phyloP scores from a whole-genome alignment of 1,284 basidiomycete genomes.

The Anthracocystis panici-leucophaei region DNA sequence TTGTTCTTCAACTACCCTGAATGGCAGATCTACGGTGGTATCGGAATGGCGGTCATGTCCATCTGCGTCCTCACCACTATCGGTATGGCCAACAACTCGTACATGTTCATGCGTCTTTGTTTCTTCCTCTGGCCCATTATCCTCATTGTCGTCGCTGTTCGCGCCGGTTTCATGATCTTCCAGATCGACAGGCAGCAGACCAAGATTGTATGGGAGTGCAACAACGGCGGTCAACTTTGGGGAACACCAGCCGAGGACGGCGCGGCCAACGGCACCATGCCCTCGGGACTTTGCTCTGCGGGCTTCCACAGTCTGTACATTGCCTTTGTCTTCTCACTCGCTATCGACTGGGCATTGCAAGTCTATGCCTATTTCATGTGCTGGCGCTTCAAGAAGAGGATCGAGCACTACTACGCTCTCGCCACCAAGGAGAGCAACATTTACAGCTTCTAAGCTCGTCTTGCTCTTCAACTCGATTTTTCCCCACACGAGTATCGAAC shows the following conservation, averaged over 20 bases:
- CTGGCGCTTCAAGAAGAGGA: conserved; percentile 66
- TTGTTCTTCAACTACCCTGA: conserved; percentile 80
- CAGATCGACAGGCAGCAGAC: conserved; percentile 62
- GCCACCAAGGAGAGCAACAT: conserved; percentile 47
- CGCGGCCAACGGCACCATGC: conserved; percentile 71
- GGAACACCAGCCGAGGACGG: conserved; percentile 72
- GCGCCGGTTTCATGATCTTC: conserved; percentile 78
- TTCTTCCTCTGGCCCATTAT: conserved; percentile 81
- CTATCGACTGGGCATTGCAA: conserved; percentile 79
- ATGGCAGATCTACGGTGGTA: conserved; percentile 78
- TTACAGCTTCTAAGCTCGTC: conserved; percentile 40
- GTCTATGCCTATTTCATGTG: conserved; percentile 71
- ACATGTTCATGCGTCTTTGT: conserved; percentile 78
- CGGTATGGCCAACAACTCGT: conserved; percentile 79
- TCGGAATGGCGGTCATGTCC: conserved; percentile 75
- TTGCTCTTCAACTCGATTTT: background rate
- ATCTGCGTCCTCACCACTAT: conserved; percentile 76
- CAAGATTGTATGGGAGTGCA: conserved; percentile 80
- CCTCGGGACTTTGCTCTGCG: conserved; percentile 76
- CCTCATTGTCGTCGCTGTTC: conserved; percentile 77
- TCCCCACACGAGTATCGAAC: background rate
- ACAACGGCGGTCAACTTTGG: conserved; percentile 80
- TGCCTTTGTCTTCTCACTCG: conserved; percentile 77
- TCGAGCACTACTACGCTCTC: conserved; percentile 63
- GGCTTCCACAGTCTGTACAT: conserved; percentile 78